Base-by-base conservation (phyloP, 208 protist genomes). In the Sergeia podlipaevii region DNA sequence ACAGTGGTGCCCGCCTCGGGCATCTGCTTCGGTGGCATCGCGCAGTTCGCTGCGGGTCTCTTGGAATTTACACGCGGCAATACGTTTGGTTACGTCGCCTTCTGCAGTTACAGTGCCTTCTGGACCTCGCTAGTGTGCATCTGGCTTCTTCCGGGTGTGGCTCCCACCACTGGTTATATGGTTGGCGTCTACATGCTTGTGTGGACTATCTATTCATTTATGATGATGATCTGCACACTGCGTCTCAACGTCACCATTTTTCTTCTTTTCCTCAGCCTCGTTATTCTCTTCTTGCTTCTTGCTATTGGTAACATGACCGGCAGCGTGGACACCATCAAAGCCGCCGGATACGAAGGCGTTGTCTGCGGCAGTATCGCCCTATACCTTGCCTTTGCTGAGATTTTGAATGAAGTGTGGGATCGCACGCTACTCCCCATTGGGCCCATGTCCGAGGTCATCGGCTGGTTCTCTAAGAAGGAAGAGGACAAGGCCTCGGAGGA, bases 211-310 rank as follows among this genome's bases (percentile, higher is more conserved):
- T 36, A 39, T 13, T 36, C 65, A 8, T 2, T 65, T n/a, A 49
- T 47, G 6, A 11, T 71, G 30, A 23, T 63, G 36, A 0, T 57
- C 39, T 63, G 66, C 60, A 74, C 60, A 4, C 11, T 63, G 17
- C 52, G 54, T 34, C 58, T 63, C 49, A 67, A 62, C 54, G 32
- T 74, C 21, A 54, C 38, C 37, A 67, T 68, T 55, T 60, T 61
- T 10, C 20, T 65, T 27, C 51, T 70, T 11, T 70, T 69, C 32
- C 10, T 70, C 23, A 75, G 48, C 18, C 38, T 65, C 18, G 70
- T 62, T 20, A 44, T 70, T 39, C n/a, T 71, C 17, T 71, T 71
- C 49, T 0, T 60, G 2, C 39, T 71, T 3, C 47, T 71, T 7
- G 56, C 64, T 20, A 46, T 47, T 42, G 64, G 57, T 11, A 34